phyloP scores from a whole-genome alignment of 805 yeast species.

The Candida golubevii region DNA sequence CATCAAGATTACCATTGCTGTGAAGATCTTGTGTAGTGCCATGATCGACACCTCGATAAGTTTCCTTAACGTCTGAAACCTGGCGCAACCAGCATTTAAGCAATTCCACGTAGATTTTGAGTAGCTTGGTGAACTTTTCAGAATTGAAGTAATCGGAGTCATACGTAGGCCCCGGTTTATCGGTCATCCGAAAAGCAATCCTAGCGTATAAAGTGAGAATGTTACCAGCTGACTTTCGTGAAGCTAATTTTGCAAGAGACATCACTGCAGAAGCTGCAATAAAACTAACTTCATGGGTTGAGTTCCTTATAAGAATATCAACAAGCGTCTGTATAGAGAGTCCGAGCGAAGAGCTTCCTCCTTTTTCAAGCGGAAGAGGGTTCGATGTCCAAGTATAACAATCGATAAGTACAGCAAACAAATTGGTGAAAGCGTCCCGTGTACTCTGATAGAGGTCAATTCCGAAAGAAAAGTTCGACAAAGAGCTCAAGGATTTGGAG shows the following conservation, averaged over 20 bases:
- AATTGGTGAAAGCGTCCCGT: conserved; percentile 45
- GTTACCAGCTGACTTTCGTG: conserved; percentile 63
- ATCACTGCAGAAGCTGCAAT: conserved; percentile 61
- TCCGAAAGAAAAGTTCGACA: conserved; percentile 37
- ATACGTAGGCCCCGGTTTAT: conserved; percentile 54
- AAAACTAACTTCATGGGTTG: conserved; percentile 60
- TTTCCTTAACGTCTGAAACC: conserved; percentile 35
- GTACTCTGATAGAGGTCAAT: conserved; percentile 33
- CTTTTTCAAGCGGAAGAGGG: conserved; percentile 28
- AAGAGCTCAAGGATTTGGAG: conserved; percentile 35
- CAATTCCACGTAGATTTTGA: conserved; percentile 73
- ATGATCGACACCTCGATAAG: conserved; percentile 15
- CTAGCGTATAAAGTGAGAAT: conserved; percentile 73
- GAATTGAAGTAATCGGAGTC: conserved; percentile 59
- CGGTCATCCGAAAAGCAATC: conserved; percentile 75
- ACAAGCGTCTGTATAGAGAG: conserved; percentile 60
- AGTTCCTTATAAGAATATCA: conserved; percentile 73
- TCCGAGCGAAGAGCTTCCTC: conserved; percentile 40
- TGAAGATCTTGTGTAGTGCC: conserved; percentile 27
- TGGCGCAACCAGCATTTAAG: conserved; percentile 78
- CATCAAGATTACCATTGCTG: conserved; percentile 38
- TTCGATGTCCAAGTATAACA: conserved; percentile 62
- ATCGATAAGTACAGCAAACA: conserved; percentile 67
- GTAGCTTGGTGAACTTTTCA: conserved; percentile 51
- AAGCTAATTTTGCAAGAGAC: conserved; percentile 63